Conservation (phyloP, 1,284 basidiomycete genomes). For the Naganishia sp. region DNA sequence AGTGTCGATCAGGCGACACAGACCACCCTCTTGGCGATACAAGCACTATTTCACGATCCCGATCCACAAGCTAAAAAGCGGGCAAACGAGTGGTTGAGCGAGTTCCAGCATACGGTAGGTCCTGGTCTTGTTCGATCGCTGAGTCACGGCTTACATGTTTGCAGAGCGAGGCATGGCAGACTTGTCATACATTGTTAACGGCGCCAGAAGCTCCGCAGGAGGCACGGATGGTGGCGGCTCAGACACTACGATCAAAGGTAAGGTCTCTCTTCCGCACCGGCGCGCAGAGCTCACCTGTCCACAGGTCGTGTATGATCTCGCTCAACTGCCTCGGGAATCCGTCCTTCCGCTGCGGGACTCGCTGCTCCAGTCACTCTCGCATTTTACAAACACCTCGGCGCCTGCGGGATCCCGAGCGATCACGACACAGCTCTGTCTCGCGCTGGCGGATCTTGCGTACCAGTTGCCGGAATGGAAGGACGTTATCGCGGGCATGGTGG, state of each 20-base stretch:
- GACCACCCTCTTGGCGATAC: constrained; percentile 54
- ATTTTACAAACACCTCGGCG: constrained; percentile 57
- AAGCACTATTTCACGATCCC: constrained; percentile 62
- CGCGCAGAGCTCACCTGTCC: background rate
- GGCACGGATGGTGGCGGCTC: constrained; percentile 91
- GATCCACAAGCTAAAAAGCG: constrained; percentile 78
- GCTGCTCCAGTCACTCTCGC: constrained; percentile 72
- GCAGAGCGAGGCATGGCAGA: constrained; percentile 93
- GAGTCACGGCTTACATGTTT: constrained; percentile 21
- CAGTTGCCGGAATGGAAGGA: constrained; percentile 81
- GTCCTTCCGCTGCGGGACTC: constrained; percentile 82
- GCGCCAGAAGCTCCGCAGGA: constrained; percentile 75
- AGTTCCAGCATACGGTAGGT: constrained; percentile 96
- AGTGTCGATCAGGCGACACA: constrained; percentile 27
- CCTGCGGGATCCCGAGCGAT: constrained; percentile 78
- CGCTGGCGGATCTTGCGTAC: constrained; percentile 84
- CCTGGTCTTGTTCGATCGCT: background rate
- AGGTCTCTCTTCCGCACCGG: constrained; percentile 41
- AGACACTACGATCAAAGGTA: constrained; percentile 94
- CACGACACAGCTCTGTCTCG: constrained; percentile 84
- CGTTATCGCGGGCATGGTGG: constrained; percentile 78
- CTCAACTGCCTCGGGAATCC: constrained; percentile 75
- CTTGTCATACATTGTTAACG: constrained; percentile 85
- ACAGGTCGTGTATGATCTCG: constrained; percentile 94
- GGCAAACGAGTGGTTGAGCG: constrained; percentile 89